Evolutionary conservation across 768 basidiomycete species (phyloP), one percentile per base, ranked within the genome.

Genomic region (Pleurotus ostreatus): DNA sequence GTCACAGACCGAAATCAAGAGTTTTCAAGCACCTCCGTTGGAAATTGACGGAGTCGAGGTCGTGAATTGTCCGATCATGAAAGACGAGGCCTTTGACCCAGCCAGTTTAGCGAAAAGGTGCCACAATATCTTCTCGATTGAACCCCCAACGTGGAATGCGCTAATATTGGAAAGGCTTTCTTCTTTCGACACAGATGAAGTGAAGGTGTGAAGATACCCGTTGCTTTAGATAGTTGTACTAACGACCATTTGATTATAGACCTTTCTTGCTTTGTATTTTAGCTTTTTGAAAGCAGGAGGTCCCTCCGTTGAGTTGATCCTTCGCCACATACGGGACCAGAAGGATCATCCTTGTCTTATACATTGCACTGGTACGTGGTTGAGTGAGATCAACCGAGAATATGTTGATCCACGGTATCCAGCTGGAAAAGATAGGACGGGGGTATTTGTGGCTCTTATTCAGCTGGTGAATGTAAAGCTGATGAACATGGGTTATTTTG

Each of bases 361-460:
- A 13, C 75, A 77, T 58, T 79, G 77, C 62, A 78, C 76, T 34
- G 74, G 77, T 76, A 40, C 53, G 65, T 54, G 2, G 30, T 20
- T 18, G 20, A n/a, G 30, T 0, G 30, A 9, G 30, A 8, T 34
- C 8, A 34, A 34, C 9, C 11, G 30, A 34, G 9, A 34, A 11
- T 34, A 34, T 2, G 9, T 34, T 34, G 30, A n/a, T 45, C 16
- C 55, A 46, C 23, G 18, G n/a, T 40, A 34, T 52, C 13, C 55
- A 77, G 74, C 68, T 18, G 78, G 78, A 1, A 78, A 78, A 58
- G 76, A 79, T 62, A 61, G 78, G 26, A 76, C 76, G 4, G 76
- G 74, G 3, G 53, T 76, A 9, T 68, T 74, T 55, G 65, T 68
- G 7, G 73, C 73, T 15, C 55, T 75, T 8, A 60, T 75, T 7